Base-by-base conservation (phyloP, 257 asterid genomes). In the Agastache rugosa region DNA sequence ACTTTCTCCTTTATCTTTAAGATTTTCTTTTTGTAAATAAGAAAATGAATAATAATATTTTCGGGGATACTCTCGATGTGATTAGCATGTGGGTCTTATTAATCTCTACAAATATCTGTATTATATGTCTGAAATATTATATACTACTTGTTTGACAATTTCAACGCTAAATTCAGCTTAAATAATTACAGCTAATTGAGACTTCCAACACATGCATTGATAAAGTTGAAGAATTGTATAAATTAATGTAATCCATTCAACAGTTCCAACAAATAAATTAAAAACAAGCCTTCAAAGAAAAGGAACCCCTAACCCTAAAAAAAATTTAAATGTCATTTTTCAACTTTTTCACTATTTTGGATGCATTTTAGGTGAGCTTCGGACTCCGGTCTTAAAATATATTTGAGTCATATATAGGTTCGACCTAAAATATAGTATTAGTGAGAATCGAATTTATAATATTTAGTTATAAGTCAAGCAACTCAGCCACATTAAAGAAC, bases 171-270 rank as follows among this genome's bases (percentile, higher is more conserved):
- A 72, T 22, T 65, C 63, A 66, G 35, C 42, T 59, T 80, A 74
- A 55, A 55, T 44, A 65, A 53, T 70, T 71, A 34, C 50, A 75
- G 19, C 65, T 25, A 78, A 84, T 73, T 81, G 83, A 77, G 76
- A 79, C 79, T 83, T 79, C 79, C 91, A 78, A 81, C 39, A 71
- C 80, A 63, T 65, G 82, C 75, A 80, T 83, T 79, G 81, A 74
- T 78, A 84, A 86, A 80, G 79, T 74, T 56, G 82, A 64, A 70
- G 29, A 45, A 42, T 19, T n/a, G n/a, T n/a, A 50, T 65, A 72
- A 31, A 60, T 1, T 7, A 66, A 67, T 22, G 17, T 19, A 66
- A 58, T 72, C 65, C 35, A 58, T 65, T 68, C 75, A 61, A 51
- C 73, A 80, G 69, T 67, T 71, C 79, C 84, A 80, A 77, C 61